Evolutionary conservation across 2,329 filamentous ascomycete species (phyloP), one percentile per base, ranked within the genome.

Genomic region (Paracamarosporium sp.): DNA sequence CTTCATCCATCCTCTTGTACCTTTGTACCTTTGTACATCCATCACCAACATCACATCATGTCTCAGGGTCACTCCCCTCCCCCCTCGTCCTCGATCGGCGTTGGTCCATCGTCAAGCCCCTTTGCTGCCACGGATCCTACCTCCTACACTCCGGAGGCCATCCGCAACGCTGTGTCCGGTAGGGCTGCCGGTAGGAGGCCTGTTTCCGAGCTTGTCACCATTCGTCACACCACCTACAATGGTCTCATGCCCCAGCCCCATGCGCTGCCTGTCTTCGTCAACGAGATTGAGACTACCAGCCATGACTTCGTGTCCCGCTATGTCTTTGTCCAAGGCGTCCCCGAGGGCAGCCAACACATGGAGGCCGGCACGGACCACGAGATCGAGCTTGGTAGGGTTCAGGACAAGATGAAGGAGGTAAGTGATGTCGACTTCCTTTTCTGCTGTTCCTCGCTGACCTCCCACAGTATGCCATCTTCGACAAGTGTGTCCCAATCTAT

Each of bases 401-500:
- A 71, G 46, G 55, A 66, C 11, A 56, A 65, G 56, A 71, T 75
- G 69, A 74, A 73, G 59, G 57, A 65, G 22, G 71, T 72, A 60
- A 64, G 63, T 67, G 22, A 27, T 17, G 20, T 31, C 20, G 2
- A 17, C 30, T 44, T 51, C 20, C 51, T 17, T 28, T 52, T 30
- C 44, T 45, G 7, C 47, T 48, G 25, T 31, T 24, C 51, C 30
- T 53, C 47, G 44, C 68, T 74, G 35, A 74, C 61, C 3, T 20
- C 25, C 22, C 8, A 50, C 27, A 75, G 72, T 72, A 72, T 43
- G 55, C 53, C 17, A 60, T 62, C 58, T 75, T 75, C 65, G 36
- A 57, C 40, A 56, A 48, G 9, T 59, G 58, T 3, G 62, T 69
- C 9, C 67, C 68, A 15, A 44, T 68, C 31, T 66, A 70, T 48